Base-by-base conservation (phyloP, 2,329 filamentous ascomycete species). In the Neopestalotiopsis sp. region DNA sequence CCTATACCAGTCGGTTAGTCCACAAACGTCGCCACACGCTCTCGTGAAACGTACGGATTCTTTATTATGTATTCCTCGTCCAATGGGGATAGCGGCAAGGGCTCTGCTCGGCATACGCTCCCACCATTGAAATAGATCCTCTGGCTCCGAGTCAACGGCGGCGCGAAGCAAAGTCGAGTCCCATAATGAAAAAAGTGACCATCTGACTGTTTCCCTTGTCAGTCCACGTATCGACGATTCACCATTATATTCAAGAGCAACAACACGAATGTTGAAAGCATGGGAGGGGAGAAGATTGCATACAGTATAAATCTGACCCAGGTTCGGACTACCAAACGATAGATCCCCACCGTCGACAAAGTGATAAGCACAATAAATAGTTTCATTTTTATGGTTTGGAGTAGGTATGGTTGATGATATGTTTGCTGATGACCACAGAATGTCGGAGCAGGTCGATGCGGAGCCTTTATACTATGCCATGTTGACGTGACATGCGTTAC, bases 291-390 rank as follows among this genome's bases (percentile, higher is more conserved):
- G 56, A n/a, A n/a, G 30, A 20, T 38, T 34, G 5, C 59, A 13
- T 38, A 62, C 59, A 62, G 59, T 17, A 62, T 34, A 40, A 62
- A 40, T 13, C 32, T 38, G 59, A 62, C n/a, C 9, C 10, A 62
- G n/a, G 59, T 62, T 14, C 59, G 30, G 13, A 62, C 12, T 5
- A 62, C 13, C 30, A 62, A 38, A 12, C 59, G 59, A 13, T 34
- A 62, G 30, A 62, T 40, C 40, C 59, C 30, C 28, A 62, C 59
- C 17, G 32, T 62, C 14, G 32, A 62, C 14, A 62, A 30, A 7
- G 30, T 40, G 10, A 40, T n/a, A 10, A 62, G 59, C n/a, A 62
- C 59, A 24, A 62, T 40, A 32, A 62, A 62, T 13, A 62, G 34
- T 17, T 62, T 14, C 59, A 62, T 62, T 13, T 1, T 38, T 38